Conservation (phyloP, 345 rosid species). For the Dipteronia dyeriana region DNA sequence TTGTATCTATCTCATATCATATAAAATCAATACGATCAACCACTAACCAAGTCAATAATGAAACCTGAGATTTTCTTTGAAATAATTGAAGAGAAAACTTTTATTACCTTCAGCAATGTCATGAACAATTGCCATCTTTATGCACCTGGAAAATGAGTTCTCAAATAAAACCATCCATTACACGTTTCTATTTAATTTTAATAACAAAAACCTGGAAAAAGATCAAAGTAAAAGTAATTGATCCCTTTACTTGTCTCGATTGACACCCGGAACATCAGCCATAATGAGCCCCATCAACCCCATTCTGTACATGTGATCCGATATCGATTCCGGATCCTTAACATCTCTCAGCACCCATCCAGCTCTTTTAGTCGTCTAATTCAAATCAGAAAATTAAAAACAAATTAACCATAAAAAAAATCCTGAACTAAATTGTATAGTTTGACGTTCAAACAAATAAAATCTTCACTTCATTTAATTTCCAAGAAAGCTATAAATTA, state of each 20-base stretch:
- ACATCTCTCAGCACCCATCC: conserved; percentile 87
- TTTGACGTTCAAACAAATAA: too few relatives aligned
- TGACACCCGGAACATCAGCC: conserved; percentile 75
- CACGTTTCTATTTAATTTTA: not conserved
- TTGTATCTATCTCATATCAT: not conserved
- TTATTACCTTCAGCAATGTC: conserved; percentile 86
- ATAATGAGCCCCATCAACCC: conserved; percentile 86
- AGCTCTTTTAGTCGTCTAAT: conserved; percentile 84
- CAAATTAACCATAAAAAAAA: not conserved
- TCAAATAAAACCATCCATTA: not conserved
- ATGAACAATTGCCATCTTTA: conserved; percentile 95
- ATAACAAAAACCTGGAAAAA: not conserved
- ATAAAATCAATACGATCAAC: not conserved
- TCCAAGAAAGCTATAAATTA: too few relatives aligned
- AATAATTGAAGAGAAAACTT: not conserved
- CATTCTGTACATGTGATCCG: conserved; percentile 98
- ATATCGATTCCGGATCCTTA: conserved; percentile 76
- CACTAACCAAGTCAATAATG: not conserved
- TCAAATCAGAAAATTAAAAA: conserved; percentile 4
- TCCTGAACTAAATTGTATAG: too few relatives aligned
- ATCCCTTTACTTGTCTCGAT: conserved; percentile 70
- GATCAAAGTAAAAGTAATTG: not conserved
- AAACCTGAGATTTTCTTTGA: not conserved
- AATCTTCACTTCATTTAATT: too few relatives aligned
- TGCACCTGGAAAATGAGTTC: conserved; percentile 54